Base-by-base conservation (phyloP, 352 stramenopile genomes). In the Phytopythium ostracodes region DNA sequence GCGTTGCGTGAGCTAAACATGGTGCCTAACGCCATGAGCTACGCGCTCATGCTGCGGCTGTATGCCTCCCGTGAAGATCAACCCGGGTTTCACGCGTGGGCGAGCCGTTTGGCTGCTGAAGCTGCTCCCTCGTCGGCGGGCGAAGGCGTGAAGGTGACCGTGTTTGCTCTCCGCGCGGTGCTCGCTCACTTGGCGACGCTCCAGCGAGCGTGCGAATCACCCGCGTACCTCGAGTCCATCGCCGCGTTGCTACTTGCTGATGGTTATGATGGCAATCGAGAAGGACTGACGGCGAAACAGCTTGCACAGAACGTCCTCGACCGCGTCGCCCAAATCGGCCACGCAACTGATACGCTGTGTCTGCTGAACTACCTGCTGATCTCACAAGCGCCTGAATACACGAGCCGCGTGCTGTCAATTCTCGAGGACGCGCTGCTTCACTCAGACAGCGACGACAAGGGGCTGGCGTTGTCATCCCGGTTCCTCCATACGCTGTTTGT, bases 21-120 rank as follows among this genome's bases (percentile, higher is more conserved):
- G 38, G 4, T 70, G 44, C 69, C 83, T 17, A 90, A 88, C 53
- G 81, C 77, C 14, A 90, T 90, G 83, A 89, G 80, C 14, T 90
- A 87, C 56, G 85, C 80, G 51, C 52, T 92, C 29, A 85, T 91
- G 79, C 63, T 91, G 42, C 72, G 77, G 27, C 63, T 91, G 56
- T 89, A 85, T 33, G 78, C 79, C 33, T 71, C 59, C 17, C 67
- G 64, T 33, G 75, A 79, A 25, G 64, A 88, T 59, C 69, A 78
- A 31, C 62, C 71, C n/a, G 69, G 59, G 0, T 87, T 91, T 49
- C 54, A 79, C 40, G 10, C 22, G 6, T 91, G 82, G 82, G 78
- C 68, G 55, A 58, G 63, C 24, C 70, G 72, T 38, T 87, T 90
- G 79, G 66, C 69, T 22, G 29, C 67, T 6, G 72, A 65, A 10